phyloP scores from a whole-genome alignment of 768 basidiomycete genomes.

The Naganishia friedmannii region DNA sequence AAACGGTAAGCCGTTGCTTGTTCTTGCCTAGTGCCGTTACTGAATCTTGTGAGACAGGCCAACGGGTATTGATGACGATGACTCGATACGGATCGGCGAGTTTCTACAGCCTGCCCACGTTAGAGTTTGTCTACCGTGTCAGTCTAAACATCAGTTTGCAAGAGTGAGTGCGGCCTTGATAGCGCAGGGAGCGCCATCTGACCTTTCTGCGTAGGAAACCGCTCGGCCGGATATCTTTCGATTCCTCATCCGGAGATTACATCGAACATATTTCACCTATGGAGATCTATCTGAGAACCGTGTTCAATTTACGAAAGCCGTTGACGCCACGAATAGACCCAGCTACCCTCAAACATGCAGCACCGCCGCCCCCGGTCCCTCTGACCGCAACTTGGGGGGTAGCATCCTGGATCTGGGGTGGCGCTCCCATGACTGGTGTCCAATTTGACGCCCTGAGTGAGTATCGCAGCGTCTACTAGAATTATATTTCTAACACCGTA shows the following conservation, averaged over 20 bases:
- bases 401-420: conserved; percentile 53
- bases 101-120: conserved; percentile 46
- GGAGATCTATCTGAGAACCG: conserved; percentile 47
- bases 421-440: conserved; percentile 50
- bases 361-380: conserved; percentile 49
- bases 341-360: conserved; percentile 34
- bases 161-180: conserved; percentile 25
- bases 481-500: not conserved
- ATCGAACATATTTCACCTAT: conserved; percentile 46
- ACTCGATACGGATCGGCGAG: conserved; percentile 42
- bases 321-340: conserved; percentile 45
- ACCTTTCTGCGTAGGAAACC: conserved; percentile 33
- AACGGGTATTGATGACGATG: conserved; percentile 47
- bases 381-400: conserved; percentile 40
- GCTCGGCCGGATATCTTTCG: conserved; percentile 47
- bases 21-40: not conserved
- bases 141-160: conserved; percentile 40
- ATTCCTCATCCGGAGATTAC: conserved; percentile 52
- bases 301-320: conserved; percentile 51
- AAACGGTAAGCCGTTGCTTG: conserved; percentile 56
- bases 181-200: not conserved
- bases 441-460: conserved; percentile 49
- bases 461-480: conserved; percentile 3
- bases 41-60: conserved; percentile 34
- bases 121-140: conserved; percentile 44